Base-by-base conservation (phyloP, 2,329 filamentous ascomycete genomes). In the Zasmidium cellare region DNA sequence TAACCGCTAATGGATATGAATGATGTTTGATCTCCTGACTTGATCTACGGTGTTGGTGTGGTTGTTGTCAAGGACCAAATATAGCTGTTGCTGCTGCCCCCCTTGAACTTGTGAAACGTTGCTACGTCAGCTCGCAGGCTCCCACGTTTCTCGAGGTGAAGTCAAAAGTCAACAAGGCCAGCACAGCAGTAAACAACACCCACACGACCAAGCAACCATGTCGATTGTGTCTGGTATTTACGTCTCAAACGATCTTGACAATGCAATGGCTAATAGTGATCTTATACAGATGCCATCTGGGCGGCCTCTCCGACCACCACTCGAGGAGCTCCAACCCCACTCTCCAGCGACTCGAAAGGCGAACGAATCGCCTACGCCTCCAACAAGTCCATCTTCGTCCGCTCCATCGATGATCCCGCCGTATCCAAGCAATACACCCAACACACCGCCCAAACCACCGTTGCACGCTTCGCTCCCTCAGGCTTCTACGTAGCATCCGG, bases 401-500 rank as follows among this genome's bases (percentile, higher is more conserved):
- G 94, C 67, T 92, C 88, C 62, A 96, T 99, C 79, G 93, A 99
- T 78, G 80, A 94, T 73, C 93, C 93, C 53, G 83, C 90, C 65
- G 77, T 88, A 63, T 87, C 87, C 75, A 92, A 89, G 72, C 92
- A 99, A 76, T 99, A 97, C 78, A 96, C 88, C 14, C 88, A 89
- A 68, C 94, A 99, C 79, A 96, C 91, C 48, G 83, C 90, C 47
- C 83, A 88, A 62, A 96, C 94, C 1, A 96, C 92, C 2, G 91
- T 97, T 62, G 94, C 94, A 47, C 90, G 92, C 55, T 97, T 99
- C 80, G 86, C 93, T 2, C 94, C 94, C 5, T 96, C 90, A 48
- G 92, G 93, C 61, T 97, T 92, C 82, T 97, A 96, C 74, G 84
- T 97, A 60, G 94, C 94, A 41, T 96, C 90, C 65, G 94, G 93